These are phyloP conservation scores for Neostapfia colusana DNA, from an alignment of 176 grass and related monocot species.

Conservation along the genomic window DNA sequence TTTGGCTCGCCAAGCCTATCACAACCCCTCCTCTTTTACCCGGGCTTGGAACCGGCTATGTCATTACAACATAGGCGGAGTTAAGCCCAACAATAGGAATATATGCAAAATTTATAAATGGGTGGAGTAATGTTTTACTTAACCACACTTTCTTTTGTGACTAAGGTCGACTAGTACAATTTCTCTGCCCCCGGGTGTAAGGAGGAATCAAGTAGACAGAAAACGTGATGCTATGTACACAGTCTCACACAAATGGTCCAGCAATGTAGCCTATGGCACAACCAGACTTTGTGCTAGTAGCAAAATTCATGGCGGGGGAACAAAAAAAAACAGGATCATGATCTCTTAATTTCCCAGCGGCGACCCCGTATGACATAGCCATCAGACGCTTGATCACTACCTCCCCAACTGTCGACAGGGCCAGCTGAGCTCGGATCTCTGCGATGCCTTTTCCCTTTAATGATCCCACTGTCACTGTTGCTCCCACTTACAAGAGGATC, in stretches of 20 bases:
- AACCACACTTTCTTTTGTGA: not conserved
- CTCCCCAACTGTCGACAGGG: constrained; percentile 37
- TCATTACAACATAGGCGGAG: no score
- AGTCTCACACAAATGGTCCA: not conserved
- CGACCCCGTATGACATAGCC: constrained; percentile 39
- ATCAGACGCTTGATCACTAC: constrained; percentile 33
- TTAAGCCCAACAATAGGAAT: no score
- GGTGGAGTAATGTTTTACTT: not conserved
- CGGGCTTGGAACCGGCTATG: no score
- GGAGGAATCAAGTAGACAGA: not conserved
- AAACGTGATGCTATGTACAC: not conserved
- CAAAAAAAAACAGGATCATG: not conserved
- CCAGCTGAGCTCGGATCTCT: constrained; percentile 32
- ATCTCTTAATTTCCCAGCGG: constrained; percentile 45
- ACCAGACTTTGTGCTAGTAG: not conserved
- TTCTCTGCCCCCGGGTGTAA: not conserved
- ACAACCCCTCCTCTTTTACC: no score
- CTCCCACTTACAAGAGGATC: constrained; percentile 71
- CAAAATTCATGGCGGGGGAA: not conserved
- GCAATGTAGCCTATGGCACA: not conserved
- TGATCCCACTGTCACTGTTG: constrained; percentile 55
- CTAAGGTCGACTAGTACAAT: no score
- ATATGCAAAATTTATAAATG: not conserved
- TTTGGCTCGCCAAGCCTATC: no score
- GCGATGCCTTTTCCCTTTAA: constrained; percentile 42